Evolutionary conservation across 345 rosid genomes (phyloP).

Genomic region (Geranium rotundifolium): DNA sequence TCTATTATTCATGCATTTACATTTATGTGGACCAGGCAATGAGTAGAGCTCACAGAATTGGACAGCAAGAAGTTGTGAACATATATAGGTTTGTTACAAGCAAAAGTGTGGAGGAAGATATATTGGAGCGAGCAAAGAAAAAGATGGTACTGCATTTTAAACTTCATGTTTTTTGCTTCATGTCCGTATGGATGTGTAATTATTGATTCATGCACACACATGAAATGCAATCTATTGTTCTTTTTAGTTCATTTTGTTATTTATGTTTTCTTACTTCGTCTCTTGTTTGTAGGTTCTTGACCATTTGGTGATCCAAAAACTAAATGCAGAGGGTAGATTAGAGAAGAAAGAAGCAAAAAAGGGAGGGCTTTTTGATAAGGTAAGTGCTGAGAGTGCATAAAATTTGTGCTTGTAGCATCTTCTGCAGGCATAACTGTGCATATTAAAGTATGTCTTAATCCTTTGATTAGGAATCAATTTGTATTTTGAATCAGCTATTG

Average conservation of each 20-base stretch:
- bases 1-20: background rate
- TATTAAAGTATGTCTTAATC: background rate
- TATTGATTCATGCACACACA: background rate
- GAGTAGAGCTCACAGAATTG: constrained; percentile 99
- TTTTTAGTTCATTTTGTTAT: constrained; percentile 1
- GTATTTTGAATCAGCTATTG: too few relatives aligned
- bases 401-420: background rate
- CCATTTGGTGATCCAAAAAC: constrained; percentile 94
- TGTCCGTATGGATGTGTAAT: too few relatives aligned
- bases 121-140: constrained; percentile 95
- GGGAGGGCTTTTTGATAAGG: constrained; percentile 85
- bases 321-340: constrained; percentile 98
- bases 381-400: constrained; percentile 18
- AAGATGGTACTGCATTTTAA: constrained; percentile 58
- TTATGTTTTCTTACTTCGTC: constrained; percentile 1
- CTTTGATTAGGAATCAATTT: too few relatives aligned
- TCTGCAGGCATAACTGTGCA: background rate
- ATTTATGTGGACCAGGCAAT: constrained; percentile 57
- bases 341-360: constrained; percentile 98
- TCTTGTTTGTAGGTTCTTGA: constrained; percentile 70
- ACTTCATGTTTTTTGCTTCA: background rate
- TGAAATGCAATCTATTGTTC: too few relatives aligned
- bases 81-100: constrained; percentile 97
- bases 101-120: constrained; percentile 99
- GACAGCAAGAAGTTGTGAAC: constrained; percentile 97